Base-by-base conservation (phyloP, 352 stramenopile genomes). In the Pythium utonaiense region DNA sequence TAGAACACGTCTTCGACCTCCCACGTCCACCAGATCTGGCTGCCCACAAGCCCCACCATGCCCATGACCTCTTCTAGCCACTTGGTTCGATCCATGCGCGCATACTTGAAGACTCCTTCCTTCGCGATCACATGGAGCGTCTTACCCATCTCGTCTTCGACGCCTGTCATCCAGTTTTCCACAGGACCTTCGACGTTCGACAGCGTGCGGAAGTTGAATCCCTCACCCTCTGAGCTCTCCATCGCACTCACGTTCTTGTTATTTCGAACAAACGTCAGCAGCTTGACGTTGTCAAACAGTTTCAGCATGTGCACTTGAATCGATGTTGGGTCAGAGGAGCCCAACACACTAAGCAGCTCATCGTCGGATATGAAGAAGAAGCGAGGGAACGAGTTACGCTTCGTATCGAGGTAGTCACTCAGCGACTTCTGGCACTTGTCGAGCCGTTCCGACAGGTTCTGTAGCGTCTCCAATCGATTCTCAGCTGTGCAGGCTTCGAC, bases 361-460 rank as follows among this genome's bases (percentile, higher is more conserved):
- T 98, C 92, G 52, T 98, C 90, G 0, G 91, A 98, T 60, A 98
- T 97, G 73, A 97, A 98, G 71, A 96, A 98, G 57, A 98, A 98
- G 3, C 92, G 80, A 8, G 91, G 87, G 64, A 98, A 98, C 7
- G 89, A 82, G 57, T 97, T 97, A 16, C 89, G 73, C 53, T 97
- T 97, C 19, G 84, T 96, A 50, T 97, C 86, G 2, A 96, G 68
- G 58, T 96, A 97, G 61, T 96, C 88, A 56, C 86, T 95, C 8
- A 97, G 70, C 5, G 80, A 93, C 57, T 96, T 96, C 36, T 96
- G 89, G 62, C 88, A 97, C 53, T 91, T 89, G 53, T 97, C 92
- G 0, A 98, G 78, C 2, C 89, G 75, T 56, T 96, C 88, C 0
- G 86, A 95, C 1, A 98, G 65, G 10, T 76, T 90, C 10, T 94